phyloP scores from a whole-genome alignment of 2,329 filamentous ascomycete genomes.

The Fusarium equiseti region DNA sequence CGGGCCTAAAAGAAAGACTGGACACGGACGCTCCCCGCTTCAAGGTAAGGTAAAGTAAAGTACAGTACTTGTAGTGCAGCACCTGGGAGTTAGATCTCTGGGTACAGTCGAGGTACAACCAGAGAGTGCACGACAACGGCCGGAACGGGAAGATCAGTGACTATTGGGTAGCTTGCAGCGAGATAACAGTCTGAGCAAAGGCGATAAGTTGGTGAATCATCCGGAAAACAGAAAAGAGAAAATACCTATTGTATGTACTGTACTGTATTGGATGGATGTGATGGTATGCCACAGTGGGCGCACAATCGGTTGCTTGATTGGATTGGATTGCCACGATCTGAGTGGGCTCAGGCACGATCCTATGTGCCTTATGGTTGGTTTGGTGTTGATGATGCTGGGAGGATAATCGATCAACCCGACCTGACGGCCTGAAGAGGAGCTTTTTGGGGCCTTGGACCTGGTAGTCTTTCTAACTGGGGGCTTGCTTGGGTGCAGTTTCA shows the following conservation, averaged over 20 bases:
- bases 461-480: constrained; percentile 2
- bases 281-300: not conserved
- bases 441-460: constrained; percentile 23
- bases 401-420: constrained; percentile 33
- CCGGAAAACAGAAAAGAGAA: not conserved
- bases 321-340: constrained; percentile 19
- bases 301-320: not conserved
- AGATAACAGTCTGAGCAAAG: constrained; percentile 5
- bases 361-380: constrained; percentile 27
- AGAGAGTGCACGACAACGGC: constrained; percentile 41
- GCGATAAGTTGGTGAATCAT: not conserved
- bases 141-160: constrained; percentile 43
- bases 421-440: constrained; percentile 25
- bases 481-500: constrained; percentile 20
- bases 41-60: constrained; percentile 8
- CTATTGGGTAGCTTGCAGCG: not conserved
- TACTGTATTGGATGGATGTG: not conserved
- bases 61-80: not conserved
- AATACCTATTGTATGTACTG: not conserved
- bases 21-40: constrained; percentile 48
- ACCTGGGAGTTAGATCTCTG: not conserved
- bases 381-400: constrained; percentile 38
- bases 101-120: constrained; percentile 2
- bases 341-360: constrained; percentile 23
- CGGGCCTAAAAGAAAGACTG: constrained; percentile 43